These are phyloP conservation scores for Inga oerstediana DNA, from an alignment of 306 rosid species.

Conservation along the genomic window DNA sequence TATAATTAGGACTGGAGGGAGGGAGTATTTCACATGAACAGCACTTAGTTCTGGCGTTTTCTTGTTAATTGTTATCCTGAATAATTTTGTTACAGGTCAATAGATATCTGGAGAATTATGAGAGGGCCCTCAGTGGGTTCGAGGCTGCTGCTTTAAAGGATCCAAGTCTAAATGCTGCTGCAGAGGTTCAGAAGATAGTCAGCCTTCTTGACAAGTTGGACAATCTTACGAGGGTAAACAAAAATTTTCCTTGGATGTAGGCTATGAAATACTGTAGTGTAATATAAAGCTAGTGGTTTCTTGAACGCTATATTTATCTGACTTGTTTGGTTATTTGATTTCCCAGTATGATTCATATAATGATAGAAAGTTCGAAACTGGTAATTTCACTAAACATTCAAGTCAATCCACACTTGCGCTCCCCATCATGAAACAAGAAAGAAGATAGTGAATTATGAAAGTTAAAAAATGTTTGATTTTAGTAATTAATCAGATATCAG, in stretches of 20 bases:
- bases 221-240: slow-evolving; percentile 70
- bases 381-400: slow-evolving; percentile 18
- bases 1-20: too few species aligned
- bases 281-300: slow-evolving; percentile 34
- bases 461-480: not conserved
- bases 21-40: not conserved
- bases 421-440: slow-evolving; percentile 5
- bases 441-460: not conserved
- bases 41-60: slow-evolving; percentile 14
- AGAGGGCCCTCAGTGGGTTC: slow-evolving; percentile 92
- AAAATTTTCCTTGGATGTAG: slow-evolving; percentile 21
- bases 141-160: slow-evolving; percentile 96
- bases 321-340: slow-evolving; percentile 14
- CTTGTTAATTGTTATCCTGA: slow-evolving; percentile 25
- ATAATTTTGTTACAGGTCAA: slow-evolving; percentile 57
- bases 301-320: slow-evolving; percentile 14
- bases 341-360: slow-evolving; percentile 33
- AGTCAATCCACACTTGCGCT: slow-evolving; percentile 21
- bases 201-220: slow-evolving; percentile 84
- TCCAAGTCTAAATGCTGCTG: slow-evolving; percentile 84
- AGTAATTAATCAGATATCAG: not conserved
- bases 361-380: slow-evolving; percentile 20
- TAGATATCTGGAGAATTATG: slow-evolving; percentile 88
- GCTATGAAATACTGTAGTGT: not conserved
- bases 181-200: slow-evolving; percentile 84